Evolutionary conservation across 1,139 yeast genomes (phyloP).

Genomic region (Candida sp.): DNA sequence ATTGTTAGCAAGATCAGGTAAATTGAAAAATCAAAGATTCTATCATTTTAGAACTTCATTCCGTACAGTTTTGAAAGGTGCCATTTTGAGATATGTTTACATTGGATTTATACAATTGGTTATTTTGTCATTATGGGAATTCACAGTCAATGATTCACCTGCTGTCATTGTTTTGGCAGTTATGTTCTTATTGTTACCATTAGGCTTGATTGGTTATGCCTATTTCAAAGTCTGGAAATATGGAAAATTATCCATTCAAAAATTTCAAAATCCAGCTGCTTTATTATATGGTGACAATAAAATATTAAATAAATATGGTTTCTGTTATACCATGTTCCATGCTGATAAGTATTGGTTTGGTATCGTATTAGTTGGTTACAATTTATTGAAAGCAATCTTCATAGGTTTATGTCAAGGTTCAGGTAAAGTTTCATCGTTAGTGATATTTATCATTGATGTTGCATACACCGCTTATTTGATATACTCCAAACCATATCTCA

Average conservation of each 20-base stretch:
- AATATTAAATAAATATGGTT: constrained; percentile 68
- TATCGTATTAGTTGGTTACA: constrained; percentile 50
- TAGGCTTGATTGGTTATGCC: constrained; percentile 57
- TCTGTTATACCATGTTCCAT: constrained; percentile 78
- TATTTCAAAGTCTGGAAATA: constrained; percentile 54
- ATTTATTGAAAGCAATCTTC: constrained; percentile 57
- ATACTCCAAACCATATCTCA: constrained; percentile 61
- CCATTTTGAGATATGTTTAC: constrained; percentile 63
- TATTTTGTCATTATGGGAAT: constrained; percentile 73
- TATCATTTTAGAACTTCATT: constrained; percentile 52
- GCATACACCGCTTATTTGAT: constrained; percentile 57
- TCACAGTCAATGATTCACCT: constrained; percentile 65
- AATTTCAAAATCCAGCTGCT: constrained; percentile 73
- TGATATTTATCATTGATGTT: constrained; percentile 63
- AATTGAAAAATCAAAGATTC: constrained; percentile 47
- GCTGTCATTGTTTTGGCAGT: constrained; percentile 73
- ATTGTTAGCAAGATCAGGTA: constrained; percentile 38
- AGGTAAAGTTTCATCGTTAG: constrained; percentile 68
- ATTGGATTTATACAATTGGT: constrained; percentile 75
- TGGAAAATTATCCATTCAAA: constrained; percentile 51
- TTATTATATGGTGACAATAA: constrained; percentile 66
- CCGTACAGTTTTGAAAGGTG: constrained; percentile 58
- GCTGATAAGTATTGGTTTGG: constrained; percentile 80
- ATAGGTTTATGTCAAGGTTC: constrained; percentile 67
- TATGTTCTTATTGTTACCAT: constrained; percentile 52